Conservation (phyloP, 805 yeast genomes). For the Cyberlindnera xylosilytica region DNA sequence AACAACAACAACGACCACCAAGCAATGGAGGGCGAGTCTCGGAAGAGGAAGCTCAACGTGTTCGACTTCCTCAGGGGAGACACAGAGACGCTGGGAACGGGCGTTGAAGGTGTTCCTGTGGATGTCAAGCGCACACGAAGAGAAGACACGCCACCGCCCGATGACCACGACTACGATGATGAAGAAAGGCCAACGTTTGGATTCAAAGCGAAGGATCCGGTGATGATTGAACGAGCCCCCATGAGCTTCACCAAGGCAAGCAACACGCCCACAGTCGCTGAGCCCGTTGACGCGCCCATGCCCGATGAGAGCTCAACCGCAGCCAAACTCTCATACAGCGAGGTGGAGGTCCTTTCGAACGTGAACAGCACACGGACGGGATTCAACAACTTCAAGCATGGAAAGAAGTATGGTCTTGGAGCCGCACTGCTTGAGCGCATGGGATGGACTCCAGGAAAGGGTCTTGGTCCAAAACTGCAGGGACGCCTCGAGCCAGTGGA, state of each 20-base stretch:
- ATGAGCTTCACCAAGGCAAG: slow-evolving; percentile 3
- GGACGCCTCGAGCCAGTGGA: slow-evolving; percentile 86
- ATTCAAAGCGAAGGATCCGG: neutral
- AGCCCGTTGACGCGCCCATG: no score
- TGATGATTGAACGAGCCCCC: no score
- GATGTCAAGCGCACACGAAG: slow-evolving; percentile 24
- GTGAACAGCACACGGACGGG: slow-evolving; percentile 12
- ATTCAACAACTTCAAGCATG: slow-evolving; percentile 12
- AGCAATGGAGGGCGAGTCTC: slow-evolving; percentile 5
- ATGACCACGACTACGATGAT: neutral
- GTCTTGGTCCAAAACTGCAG: slow-evolving; percentile 68
- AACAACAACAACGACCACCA: neutral
- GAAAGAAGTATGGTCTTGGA: slow-evolving; percentile 72
- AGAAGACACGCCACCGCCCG: slow-evolving; percentile 5
- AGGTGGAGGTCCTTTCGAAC: slow-evolving; percentile 5
- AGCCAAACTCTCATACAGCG: slow-evolving; percentile 23
- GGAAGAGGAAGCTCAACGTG: slow-evolving; percentile 13
- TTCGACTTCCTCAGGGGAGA: slow-evolving; percentile 17
- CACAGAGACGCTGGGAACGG: slow-evolving; percentile 8
- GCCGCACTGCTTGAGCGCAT: slow-evolving; percentile 71
- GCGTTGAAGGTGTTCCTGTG: slow-evolving; percentile 2
- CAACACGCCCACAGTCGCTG: neutral
- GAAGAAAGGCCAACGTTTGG: neutral
- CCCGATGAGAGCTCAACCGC: no score
- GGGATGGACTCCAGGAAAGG: slow-evolving; percentile 87